Percentiles rank a stretch among this genome's conserved stretches.
Evolutionary conservation across 306 rosid genomes (phyloP).

Genomic region (Phaseolus lunatus): DNA sequence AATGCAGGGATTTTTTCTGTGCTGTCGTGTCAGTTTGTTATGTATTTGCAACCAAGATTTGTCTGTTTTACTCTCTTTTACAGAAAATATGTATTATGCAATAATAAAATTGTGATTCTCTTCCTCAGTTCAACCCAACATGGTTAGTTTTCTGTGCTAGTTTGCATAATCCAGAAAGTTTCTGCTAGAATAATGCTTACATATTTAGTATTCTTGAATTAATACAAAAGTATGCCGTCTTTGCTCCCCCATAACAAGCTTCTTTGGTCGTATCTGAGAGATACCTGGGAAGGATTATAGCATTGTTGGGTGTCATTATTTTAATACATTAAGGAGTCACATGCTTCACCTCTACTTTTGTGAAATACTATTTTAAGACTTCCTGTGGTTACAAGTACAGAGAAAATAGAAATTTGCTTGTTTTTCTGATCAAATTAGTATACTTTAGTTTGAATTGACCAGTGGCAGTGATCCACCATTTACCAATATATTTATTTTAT

Average conservation of each 20-base stretch:
- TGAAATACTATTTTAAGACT: neutral
- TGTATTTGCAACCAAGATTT: neutral
- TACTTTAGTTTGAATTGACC: conserved; percentile 4
- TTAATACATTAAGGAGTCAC: neutral
- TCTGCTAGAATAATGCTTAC: conserved; percentile 22
- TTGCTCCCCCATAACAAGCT: conserved; percentile 6
- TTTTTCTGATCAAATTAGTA: neutral
- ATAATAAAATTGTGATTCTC: conserved; percentile 26
- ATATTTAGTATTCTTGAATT: conserved; percentile 1
- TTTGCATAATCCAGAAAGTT: conserved; percentile 24
- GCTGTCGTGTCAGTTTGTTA: conserved; percentile 26
- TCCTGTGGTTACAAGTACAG: neutral
- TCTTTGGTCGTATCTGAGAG: neutral
- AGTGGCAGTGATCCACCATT: neutral
- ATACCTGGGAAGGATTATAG: neutral
- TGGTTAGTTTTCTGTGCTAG: conserved; percentile 22
- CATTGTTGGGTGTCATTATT: neutral
- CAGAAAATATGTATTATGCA: neutral
- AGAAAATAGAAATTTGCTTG: neutral
- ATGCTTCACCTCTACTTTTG: neutral
- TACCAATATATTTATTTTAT: neutral
- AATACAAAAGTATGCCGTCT: neutral
- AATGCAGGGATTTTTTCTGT: conserved; percentile 4
- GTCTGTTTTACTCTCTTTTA: neutral
- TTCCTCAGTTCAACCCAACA: neutral